Percentiles rank a stretch among this genome's conserved stretches.
Evolutionary conservation across 306 rosid genomes (phyloP).

Genomic region (Fragaria ananassa): DNA sequence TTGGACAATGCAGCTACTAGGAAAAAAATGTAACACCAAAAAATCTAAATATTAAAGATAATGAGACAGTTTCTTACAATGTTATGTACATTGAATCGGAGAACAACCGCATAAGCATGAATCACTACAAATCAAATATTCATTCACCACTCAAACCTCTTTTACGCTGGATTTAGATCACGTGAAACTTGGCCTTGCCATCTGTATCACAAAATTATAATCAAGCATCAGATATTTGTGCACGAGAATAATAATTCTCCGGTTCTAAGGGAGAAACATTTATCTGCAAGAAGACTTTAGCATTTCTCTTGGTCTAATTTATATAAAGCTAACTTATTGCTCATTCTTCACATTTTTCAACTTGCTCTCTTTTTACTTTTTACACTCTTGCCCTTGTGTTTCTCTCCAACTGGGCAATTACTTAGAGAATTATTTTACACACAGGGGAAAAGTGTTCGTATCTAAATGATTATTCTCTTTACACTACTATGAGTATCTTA

Average conservation of each 20-base stretch:
- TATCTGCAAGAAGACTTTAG: background rate
- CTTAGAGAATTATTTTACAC: too few relatives aligned
- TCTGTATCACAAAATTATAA: conserved; percentile 49
- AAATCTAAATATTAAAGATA: conserved; percentile 22
- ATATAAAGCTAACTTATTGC: background rate
- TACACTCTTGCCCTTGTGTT: background rate
- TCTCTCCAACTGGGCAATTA: too few relatives aligned
- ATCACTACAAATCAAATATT: conserved; percentile 36
- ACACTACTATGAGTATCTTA: background rate
- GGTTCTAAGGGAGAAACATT: background rate
- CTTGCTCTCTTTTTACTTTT: background rate
- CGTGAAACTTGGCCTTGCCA: conserved; percentile 93
- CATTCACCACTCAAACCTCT: conserved; percentile 21
- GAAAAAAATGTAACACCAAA: conserved; percentile 22
- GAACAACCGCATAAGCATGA: conserved; percentile 36
- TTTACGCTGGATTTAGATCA: conserved; percentile 68
- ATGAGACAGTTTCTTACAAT: conserved; percentile 48
- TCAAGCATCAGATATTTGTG: background rate
- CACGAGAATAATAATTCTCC: background rate
- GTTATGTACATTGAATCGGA: conserved; percentile 67
- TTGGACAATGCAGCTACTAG: conserved; percentile 36
- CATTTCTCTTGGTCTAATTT: background rate
- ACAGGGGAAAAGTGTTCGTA: background rate
- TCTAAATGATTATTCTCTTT: background rate
- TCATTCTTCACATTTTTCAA: background rate